Evolutionary conservation across 2,329 filamentous ascomycete species (phyloP).

Genomic region (Bipolaris bicolor): DNA sequence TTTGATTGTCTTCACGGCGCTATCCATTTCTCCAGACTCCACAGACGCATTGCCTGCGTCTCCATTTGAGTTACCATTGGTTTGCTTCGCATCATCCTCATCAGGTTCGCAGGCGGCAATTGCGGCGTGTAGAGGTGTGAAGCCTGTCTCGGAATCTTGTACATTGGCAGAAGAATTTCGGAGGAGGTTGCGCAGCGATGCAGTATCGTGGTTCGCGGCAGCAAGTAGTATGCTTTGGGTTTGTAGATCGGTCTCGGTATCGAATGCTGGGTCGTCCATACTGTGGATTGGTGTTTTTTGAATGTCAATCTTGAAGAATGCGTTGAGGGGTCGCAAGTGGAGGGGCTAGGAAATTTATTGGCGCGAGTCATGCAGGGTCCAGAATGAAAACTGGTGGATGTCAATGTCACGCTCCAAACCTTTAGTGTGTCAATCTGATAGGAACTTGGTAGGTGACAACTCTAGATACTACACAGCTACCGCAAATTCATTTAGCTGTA

Average conservation of each 20-base stretch:
- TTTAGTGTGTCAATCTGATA: background rate
- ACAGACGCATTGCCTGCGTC: slow-evolving; percentile 33
- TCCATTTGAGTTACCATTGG: slow-evolving; percentile 39
- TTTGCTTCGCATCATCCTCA: slow-evolving; percentile 31
- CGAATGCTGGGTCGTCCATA: slow-evolving; percentile 46
- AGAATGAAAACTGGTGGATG: background rate
- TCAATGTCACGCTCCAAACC: background rate
- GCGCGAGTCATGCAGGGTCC: slow-evolving; percentile 20
- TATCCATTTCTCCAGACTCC: slow-evolving; percentile 52
- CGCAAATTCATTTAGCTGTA: background rate
- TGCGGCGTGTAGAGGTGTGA: slow-evolving; percentile 86
- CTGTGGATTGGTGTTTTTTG: background rate
- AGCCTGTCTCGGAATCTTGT: slow-evolving; percentile 83
- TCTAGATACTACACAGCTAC: background rate
- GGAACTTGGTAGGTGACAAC: background rate
- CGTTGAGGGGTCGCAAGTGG: slow-evolving; percentile 5
- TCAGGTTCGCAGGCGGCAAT: slow-evolving; percentile 67
- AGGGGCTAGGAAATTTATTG: slow-evolving; percentile 19
- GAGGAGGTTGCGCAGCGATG: slow-evolving; percentile 72
- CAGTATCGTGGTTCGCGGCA: slow-evolving; percentile 70
- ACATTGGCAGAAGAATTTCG: slow-evolving; percentile 69
- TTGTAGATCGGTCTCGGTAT: slow-evolving; percentile 51
- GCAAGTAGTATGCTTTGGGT: slow-evolving; percentile 69
- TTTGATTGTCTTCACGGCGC: slow-evolving; percentile 69
- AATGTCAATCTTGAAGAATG: background rate